Base-by-base conservation (phyloP, 2,329 filamentous ascomycete species). In the Claviceps sp. region DNA sequence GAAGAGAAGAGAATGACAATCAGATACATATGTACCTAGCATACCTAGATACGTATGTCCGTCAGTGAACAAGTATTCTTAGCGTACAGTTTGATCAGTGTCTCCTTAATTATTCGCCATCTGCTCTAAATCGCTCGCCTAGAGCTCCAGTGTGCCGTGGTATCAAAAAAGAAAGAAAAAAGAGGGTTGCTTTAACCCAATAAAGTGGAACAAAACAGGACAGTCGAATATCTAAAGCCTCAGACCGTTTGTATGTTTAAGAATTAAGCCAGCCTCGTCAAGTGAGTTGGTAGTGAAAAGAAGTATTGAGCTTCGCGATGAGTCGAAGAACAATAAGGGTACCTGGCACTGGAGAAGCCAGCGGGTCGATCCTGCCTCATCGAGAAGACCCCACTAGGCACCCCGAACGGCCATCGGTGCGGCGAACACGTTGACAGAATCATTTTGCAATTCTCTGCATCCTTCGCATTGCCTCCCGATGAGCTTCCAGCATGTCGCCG, bases 391-490 rank as follows among this genome's bases (percentile, higher is more conserved):
- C 45, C 24, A 34, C 51, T 2, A 14, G 20, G 20, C 40, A 9
- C 26, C 9, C 13, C 41, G 37, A 20, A 8, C n/a, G 14, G 40
- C 24, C 22, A 42, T 38, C 20, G 20, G 34, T 24, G 42, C 42
- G 20, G 20, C 20, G 14, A 38, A 26, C 42, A 50, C 16, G 11
- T 20, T 34, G 7, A 40, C 24, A 16, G 18, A 18, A 30, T 51
- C 37, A 53, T 41, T 47, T 47, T 13, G 51, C 51, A 8, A 26
- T 38, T 18, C 55, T 68, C 60, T 95, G 89, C 82, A 96, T 85
- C 64, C 76, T 82, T 56, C 85, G 76, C 78, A 96, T 77, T 1
- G 85, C 86, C 56, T 90, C 84, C 20, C 85, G 77, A 65, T 96
- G 90, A 22, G 83, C 76, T 46, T 86, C 84, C 50, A 86, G 72